Percentiles rank a stretch among this genome's conserved stretches.
phyloP scores from a whole-genome alignment of 441 rosid genomes.

The Euphorbia schlechtendalii region DNA sequence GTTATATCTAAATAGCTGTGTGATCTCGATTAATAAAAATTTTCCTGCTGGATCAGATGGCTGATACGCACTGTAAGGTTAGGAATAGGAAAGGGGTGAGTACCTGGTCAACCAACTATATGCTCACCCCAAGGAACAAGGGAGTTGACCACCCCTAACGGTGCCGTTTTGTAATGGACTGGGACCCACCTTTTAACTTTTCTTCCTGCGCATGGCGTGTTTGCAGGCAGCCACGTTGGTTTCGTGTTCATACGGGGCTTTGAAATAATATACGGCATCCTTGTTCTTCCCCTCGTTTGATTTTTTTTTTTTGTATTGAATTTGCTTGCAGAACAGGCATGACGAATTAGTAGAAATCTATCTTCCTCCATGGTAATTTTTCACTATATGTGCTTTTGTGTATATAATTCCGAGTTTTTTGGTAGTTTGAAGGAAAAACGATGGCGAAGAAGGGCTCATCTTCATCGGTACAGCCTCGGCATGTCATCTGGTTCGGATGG shows the following conservation, averaged over 20 bases:
- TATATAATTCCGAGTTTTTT: not conserved
- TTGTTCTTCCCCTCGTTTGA: not conserved
- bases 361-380: not conserved
- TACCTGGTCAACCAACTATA: too few species aligned
- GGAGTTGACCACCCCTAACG: too few species aligned
- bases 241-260: not conserved
- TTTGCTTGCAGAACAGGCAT: not conserved
- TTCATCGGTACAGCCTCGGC: slow-evolving; percentile 24
- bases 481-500: slow-evolving; percentile 51
- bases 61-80: too few species aligned
- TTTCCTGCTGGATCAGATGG: too few species aligned
- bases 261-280: not conserved
- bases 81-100: too few species aligned
- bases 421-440: slow-evolving; percentile 24
- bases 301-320: not conserved
- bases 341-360: not conserved
- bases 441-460: slow-evolving; percentile 39
- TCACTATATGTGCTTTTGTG: not conserved
- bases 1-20: too few species aligned
- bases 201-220: too few species aligned
- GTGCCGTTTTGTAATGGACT: too few species aligned
- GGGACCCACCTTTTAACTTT: too few species aligned
- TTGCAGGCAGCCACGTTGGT: not conserved
- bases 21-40: too few species aligned
- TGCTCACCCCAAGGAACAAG: too few species aligned